phyloP scores from a whole-genome alignment of 1,284 basidiomycete species.

The Flammula alnicola region DNA sequence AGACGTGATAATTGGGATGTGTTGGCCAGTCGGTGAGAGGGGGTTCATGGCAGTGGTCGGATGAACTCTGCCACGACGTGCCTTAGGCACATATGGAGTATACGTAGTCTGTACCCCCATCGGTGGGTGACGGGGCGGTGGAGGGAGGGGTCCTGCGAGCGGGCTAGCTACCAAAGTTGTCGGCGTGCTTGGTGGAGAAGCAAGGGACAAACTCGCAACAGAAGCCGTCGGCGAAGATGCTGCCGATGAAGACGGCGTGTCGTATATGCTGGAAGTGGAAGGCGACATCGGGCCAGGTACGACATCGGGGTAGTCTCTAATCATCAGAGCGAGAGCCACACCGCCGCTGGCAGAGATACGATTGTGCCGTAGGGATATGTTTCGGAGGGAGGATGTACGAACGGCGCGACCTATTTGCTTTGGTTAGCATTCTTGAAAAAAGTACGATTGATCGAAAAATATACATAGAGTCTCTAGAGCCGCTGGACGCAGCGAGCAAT shows the following conservation, averaged over 20 bases:
- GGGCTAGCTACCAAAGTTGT: constrained; percentile 24
- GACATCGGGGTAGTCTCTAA: constrained; percentile 89
- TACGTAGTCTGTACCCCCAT: constrained; percentile 70
- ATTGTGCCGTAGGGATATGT: constrained; percentile 88
- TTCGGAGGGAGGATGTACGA: constrained; percentile 80
- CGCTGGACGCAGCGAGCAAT: constrained; percentile 74
- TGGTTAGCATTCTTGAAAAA: constrained; percentile 3
- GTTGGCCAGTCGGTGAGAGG: constrained; percentile 58
- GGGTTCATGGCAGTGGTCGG: constrained; percentile 46
- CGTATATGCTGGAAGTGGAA: constrained; percentile 28
- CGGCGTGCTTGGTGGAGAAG: constrained; percentile 24
- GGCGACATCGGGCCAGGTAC: constrained; percentile 47
- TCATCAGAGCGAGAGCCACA: constrained; percentile 93
- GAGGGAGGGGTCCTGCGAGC: constrained; percentile 54
- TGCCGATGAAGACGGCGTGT: constrained; percentile 37
- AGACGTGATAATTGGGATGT: constrained; percentile 74
- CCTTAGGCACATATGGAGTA: constrained; percentile 77
- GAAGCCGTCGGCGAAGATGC: constrained; percentile 41
- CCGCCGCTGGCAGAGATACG: constrained; percentile 82
- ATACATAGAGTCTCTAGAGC: constrained; percentile 79
- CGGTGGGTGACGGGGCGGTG: constrained; percentile 64
- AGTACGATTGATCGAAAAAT: constrained; percentile 30
- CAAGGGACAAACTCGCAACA: constrained; percentile 25
- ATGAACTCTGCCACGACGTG: constrained; percentile 48
- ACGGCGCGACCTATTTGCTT: constrained; percentile 69